Conservation (phyloP, 257 asterid genomes). For the Jaltomata sinuosa region DNA sequence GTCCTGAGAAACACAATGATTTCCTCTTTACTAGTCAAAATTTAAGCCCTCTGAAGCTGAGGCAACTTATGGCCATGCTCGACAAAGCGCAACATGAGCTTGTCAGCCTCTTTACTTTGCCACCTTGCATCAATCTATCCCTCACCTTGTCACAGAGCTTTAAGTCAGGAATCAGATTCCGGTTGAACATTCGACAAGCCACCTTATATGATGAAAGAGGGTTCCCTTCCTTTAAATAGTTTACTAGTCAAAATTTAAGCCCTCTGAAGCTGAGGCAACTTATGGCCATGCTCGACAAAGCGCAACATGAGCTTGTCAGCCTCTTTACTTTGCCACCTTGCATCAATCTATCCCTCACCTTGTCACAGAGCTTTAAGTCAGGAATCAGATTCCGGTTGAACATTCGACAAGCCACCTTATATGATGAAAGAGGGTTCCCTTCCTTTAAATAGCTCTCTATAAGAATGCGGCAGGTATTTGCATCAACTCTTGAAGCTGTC, state of each 20-base stretch:
- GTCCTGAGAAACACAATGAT: background rate
- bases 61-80: constrained; percentile 55
- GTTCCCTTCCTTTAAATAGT: constrained; percentile 51
- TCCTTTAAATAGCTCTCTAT: constrained; percentile 55
- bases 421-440: constrained; percentile 60
- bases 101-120: constrained; percentile 70
- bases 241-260: background rate
- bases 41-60: constrained; percentile 2
- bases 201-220: constrained; percentile 72
- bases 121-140: constrained; percentile 35
- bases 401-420: constrained; percentile 88
- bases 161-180: constrained; percentile 75
- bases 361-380: constrained; percentile 70
- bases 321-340: constrained; percentile 38
- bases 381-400: constrained; percentile 79
- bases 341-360: constrained; percentile 54
- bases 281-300: constrained; percentile 71
- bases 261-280: constrained; percentile 18
- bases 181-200: constrained; percentile 84
- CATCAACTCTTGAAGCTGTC: constrained; percentile 66
- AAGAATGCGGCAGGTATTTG: constrained; percentile 58
- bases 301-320: constrained; percentile 82
- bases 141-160: constrained; percentile 75
- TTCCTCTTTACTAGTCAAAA: background rate
- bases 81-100: constrained; percentile 75